Conservation (phyloP, 2,329 filamentous ascomycete genomes). For the Rutstroemia sp. region DNA sequence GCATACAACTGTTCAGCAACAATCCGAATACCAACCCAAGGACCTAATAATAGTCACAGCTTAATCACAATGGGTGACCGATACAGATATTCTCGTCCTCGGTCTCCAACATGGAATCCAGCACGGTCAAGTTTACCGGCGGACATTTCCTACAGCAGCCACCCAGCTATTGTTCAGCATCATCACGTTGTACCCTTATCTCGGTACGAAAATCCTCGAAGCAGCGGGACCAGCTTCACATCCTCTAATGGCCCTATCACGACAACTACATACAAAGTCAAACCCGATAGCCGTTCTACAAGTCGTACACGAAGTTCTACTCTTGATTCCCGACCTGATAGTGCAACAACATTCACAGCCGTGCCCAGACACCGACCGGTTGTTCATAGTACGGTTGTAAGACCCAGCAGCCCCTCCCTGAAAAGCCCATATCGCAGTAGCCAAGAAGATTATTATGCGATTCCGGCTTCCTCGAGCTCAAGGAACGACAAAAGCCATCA, state of each 20-base stretch:
- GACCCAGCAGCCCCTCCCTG: conserved; percentile 40
- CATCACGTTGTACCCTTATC: conserved; percentile 46
- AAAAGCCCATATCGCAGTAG: conserved; percentile 46
- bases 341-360: conserved; percentile 45
- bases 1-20: not conserved
- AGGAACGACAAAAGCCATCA: conserved; percentile 33
- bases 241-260: conserved; percentile 33
- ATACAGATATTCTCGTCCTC: conserved; percentile 35
- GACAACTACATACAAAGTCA: conserved; percentile 49
- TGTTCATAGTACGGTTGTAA: conserved; percentile 24
- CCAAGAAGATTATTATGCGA: conserved; percentile 47
- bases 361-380: conserved; percentile 32
- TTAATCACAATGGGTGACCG: conserved; percentile 38
- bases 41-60: not conserved
- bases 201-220: conserved; percentile 31
- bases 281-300: conserved; percentile 43
- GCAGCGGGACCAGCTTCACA: conserved; percentile 27
- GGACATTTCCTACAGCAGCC: conserved; percentile 28
- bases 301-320: conserved; percentile 42
- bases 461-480: conserved; percentile 52
- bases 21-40: not conserved
- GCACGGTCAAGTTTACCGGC: conserved; percentile 48
- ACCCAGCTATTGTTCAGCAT: conserved; percentile 26
- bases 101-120: conserved; percentile 41
- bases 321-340: conserved; percentile 43